Evolutionary conservation across 2,329 filamentous ascomycete species (phyloP).

Genomic region (Colletotrichum australisinense): DNA sequence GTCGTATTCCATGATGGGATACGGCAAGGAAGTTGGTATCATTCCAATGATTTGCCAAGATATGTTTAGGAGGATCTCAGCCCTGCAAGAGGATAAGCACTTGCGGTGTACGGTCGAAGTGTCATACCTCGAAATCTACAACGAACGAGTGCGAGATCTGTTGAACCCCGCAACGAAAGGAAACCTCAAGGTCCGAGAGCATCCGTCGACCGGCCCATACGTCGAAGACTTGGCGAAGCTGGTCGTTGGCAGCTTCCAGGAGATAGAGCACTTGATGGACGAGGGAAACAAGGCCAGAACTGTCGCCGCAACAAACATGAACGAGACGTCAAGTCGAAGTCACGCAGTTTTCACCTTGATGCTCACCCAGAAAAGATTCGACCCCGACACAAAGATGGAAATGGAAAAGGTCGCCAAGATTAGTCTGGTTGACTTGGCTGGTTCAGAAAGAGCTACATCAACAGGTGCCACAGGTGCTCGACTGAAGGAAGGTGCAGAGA

Average conservation of each 20-base stretch:
- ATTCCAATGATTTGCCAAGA: constrained; percentile 97
- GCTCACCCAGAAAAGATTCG: constrained; percentile 91
- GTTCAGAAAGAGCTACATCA: constrained; percentile 96
- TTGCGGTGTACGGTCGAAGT: constrained; percentile 94
- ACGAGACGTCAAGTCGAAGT: constrained; percentile 97
- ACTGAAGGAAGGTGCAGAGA: constrained; percentile 97
- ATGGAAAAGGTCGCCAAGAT: constrained; percentile 99
- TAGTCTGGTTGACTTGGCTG: constrained; percentile 95
- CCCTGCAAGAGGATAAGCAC: constrained; percentile 77
- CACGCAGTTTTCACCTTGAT: constrained; percentile 98
- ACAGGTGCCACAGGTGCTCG: constrained; percentile 96
- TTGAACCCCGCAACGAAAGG: constrained; percentile 96
- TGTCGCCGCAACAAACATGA: constrained; percentile 99
- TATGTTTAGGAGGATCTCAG: constrained; percentile 90
- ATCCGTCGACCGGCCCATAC: constrained; percentile 96
- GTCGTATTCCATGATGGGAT: constrained; percentile 99
- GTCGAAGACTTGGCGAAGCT: constrained; percentile 98
- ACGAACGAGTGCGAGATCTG: constrained; percentile 94
- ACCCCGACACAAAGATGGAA: constrained; percentile 94
- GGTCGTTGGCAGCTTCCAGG: constrained; percentile 90
- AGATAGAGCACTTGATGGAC: constrained; percentile 98
- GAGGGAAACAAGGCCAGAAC: constrained; percentile 99
- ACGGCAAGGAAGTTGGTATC: constrained; percentile 93
- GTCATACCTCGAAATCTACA: constrained; percentile 99
- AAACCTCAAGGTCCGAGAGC: constrained; percentile 96